These are phyloP conservation scores for Agaricus blazei DNA, from an alignment of 768 basidiomycete species.

Conservation along the genomic window DNA sequence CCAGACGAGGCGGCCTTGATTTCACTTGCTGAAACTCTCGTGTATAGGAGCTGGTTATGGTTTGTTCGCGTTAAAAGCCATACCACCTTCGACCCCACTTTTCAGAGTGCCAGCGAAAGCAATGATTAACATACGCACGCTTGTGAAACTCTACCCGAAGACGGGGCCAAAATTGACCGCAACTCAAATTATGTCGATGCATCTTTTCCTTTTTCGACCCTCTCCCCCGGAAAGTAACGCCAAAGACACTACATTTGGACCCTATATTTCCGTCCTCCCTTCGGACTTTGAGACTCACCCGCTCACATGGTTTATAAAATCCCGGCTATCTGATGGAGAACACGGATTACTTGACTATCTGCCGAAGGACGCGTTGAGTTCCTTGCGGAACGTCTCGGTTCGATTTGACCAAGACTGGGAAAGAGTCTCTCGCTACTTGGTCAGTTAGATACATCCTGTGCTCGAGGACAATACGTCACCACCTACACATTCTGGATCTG, in stretches of 20 bases:
- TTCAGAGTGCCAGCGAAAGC: constrained; percentile 68
- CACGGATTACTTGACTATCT: constrained; percentile 34
- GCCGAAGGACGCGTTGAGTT: constrained; percentile 39
- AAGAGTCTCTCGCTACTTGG: constrained; percentile 45
- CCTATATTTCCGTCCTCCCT: constrained; percentile 80
- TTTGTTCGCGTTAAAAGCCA: constrained; percentile 43
- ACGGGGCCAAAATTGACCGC: constrained; percentile 42
- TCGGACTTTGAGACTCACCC: constrained; percentile 73
- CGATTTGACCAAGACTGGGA: constrained; percentile 61
- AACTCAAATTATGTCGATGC: constrained; percentile 74
- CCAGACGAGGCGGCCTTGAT: not conserved
- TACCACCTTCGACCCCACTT: constrained; percentile 50
- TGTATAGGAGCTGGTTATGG: constrained; percentile 63
- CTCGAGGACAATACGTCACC: not conserved
- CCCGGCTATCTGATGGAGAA: constrained; percentile 8
- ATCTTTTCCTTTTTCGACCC: constrained; percentile 69
- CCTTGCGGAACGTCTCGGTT: constrained; percentile 36
- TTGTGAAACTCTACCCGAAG: constrained; percentile 52
- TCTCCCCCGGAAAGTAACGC: constrained; percentile 26
- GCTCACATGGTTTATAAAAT: constrained; percentile 61
- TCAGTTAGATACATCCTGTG: constrained; percentile 26
- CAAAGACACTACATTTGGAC: constrained; percentile 54
- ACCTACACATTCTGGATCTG: constrained; percentile 8
- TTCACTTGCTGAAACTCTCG: not conserved
- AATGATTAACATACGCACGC: constrained; percentile 69